Base-by-base conservation (phyloP, 2,329 filamentous ascomycete genomes). In the Dothideomycetidae sp. region DNA sequence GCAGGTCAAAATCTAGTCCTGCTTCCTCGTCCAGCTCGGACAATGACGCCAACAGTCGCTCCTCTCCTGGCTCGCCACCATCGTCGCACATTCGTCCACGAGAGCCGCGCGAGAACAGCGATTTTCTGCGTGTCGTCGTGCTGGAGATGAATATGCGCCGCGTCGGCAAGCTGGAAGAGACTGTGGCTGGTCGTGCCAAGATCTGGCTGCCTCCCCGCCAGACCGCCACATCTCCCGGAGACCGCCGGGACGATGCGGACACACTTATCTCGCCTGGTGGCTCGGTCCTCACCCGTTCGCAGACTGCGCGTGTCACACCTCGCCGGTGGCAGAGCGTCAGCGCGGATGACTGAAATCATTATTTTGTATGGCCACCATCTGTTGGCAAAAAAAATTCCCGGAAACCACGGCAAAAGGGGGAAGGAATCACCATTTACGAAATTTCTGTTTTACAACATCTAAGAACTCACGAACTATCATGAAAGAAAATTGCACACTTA, bases 61-160 rank as follows among this genome's bases (percentile, higher is more conserved):
- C 60, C 21, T 56, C 54, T 4, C 38, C 17, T 11, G n/a, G n/a
- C n/a, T n/a, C n/a, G n/a, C n/a, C n/a, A n/a, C n/a, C n/a, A n/a
- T 40, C 43, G 10, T 46, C 36, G n/a, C 46, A 39, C 9, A 60
- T 66, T 11, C 67, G 71, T 9, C 71, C 71, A 46, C 64, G 73
- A n/a, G 73, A 78, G 48, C 68, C 70, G 17, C 61, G 73, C 35
- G 73, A 78, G 49, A 78, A 78, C 52, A 62, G 67, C 45, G 67
- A 77, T 48, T 78, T 78, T 50, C 55, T 78, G 32, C 67, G 73
- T 23, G 67, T 77, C 45, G 71, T 76, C 11, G 73, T 77, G 9
- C 60, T 77, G 33, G 73, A 78, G 54, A 75, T 77, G 72, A 76
- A 77, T 52, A 78, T 78, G 73, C 66, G 73, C 26, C 66, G 73